A percentile compares a stretch with the other conserved stretches of the same genome.
These are phyloP conservation scores for Yamadazyma laniorum DNA, from an alignment of 805 yeast genomes.

Conservation along the genomic window DNA sequence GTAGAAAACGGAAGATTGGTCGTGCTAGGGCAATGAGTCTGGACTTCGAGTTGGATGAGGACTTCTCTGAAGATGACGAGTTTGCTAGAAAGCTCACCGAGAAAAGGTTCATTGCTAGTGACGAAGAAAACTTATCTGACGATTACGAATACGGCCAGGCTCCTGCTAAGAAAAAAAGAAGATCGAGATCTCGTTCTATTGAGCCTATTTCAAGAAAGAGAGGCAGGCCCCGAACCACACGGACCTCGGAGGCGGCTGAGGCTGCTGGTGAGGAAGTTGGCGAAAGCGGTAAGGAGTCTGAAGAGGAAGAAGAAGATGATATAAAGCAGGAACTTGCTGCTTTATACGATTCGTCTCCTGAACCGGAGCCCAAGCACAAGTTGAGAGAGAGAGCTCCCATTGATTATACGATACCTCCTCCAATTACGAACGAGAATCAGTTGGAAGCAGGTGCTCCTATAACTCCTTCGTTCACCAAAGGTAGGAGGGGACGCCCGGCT, in stretches of 20 bases:
- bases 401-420: constrained; percentile 83
- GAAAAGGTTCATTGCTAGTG: constrained; percentile 36
- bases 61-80: constrained; percentile 21
- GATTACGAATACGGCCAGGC: constrained; percentile 21
- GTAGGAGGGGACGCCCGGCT: constrained; percentile 40
- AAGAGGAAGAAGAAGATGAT: constrained; percentile 31
- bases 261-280: constrained; percentile 5
- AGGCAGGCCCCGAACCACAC: background rate
- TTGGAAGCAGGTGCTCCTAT: constrained; percentile 17
- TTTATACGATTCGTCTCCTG: constrained; percentile 58
- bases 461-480: constrained; percentile 24
- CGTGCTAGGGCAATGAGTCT: constrained; percentile 14
- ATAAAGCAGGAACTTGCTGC: constrained; percentile 67
- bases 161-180: constrained; percentile 11
- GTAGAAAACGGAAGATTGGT: background rate
- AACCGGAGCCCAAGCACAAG: constrained; percentile 43
- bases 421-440: constrained; percentile 47
- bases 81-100: constrained; percentile 31
- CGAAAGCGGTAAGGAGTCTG: constrained; percentile 28
- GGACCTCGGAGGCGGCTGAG: background rate
- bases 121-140: constrained; percentile 27
- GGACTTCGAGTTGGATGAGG: constrained; percentile 23
- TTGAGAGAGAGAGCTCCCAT: constrained; percentile 56
- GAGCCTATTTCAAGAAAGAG: constrained; percentile 21
- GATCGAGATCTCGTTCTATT: constrained; percentile 23